These are phyloP conservation scores for Smittium mucronatum DNA, from an alignment of 371 early-diverging fungal genomes.

Conservation along the genomic window DNA sequence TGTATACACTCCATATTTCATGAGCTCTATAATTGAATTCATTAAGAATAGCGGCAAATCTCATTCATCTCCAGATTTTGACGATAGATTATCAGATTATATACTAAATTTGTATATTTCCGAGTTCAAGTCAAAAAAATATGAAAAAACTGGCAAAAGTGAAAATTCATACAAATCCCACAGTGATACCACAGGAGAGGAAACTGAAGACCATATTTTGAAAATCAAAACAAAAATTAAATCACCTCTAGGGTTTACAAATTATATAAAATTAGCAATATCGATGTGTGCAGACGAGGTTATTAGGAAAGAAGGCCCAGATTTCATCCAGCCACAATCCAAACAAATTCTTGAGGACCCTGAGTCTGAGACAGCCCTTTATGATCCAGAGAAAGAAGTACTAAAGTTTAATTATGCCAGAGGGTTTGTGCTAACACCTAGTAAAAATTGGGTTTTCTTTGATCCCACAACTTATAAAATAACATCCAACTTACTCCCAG, in stretches of 20 bases:
- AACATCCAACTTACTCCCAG: neutral
- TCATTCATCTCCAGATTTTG: neutral
- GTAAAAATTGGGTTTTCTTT: conserved; percentile 8
- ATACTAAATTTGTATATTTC: conserved; percentile 7
- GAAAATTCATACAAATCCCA: neutral
- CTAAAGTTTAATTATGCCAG: neutral
- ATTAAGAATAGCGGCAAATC: neutral
- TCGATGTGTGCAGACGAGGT: neutral
- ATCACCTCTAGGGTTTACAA: neutral
- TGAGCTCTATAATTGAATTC: conserved; percentile 6
- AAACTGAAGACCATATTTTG: neutral
- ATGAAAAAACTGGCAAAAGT: conserved; percentile 22
- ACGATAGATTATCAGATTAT: conserved; percentile 9
- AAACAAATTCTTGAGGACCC: neutral
- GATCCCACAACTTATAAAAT: conserved; percentile 10
- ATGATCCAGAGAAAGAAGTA: neutral
- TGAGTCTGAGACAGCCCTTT: too few species aligned
- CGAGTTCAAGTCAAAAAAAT: conserved; percentile 8
- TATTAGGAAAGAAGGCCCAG: neutral
- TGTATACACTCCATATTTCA: neutral
- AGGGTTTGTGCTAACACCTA: neutral
- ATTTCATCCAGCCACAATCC: neutral
- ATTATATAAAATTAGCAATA: neutral
- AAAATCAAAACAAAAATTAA: neutral
- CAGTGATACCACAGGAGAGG: neutral